These are phyloP conservation scores for Penstemon newberryi DNA, from an alignment of 257 asterid genomes.

Conservation along the genomic window DNA sequence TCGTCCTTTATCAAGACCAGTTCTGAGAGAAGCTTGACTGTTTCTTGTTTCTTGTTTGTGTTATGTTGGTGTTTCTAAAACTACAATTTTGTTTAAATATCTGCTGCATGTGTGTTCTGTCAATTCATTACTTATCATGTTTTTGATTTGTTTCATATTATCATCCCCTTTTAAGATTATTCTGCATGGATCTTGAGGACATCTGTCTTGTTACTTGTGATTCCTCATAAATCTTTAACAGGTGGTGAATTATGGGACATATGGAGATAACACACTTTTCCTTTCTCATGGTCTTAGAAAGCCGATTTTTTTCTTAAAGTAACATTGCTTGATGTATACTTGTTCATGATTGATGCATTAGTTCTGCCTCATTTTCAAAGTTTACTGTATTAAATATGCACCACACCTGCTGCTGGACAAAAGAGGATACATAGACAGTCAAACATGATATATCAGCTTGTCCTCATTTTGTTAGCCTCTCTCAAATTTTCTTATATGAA, in stretches of 20 bases:
- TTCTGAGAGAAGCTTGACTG: background rate
- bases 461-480: background rate
- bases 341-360: background rate
- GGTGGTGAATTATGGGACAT: background rate
- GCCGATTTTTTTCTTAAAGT: background rate
- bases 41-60: background rate
- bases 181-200: background rate
- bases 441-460: background rate
- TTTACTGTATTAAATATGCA: background rate
- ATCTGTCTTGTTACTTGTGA: background rate
- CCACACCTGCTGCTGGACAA: background rate
- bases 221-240: background rate
- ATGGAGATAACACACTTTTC: background rate
- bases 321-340: background rate
- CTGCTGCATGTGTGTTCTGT: slow-evolving; percentile 1
- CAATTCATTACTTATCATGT: background rate
- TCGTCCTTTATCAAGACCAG: background rate
- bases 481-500: background rate
- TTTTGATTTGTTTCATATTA: background rate
- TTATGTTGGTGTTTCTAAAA: background rate
- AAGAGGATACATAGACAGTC: background rate
- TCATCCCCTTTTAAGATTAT: background rate
- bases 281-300: background rate
- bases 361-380: background rate
- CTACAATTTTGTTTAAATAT: background rate